Conservation (phyloP, 495 filamentous ascomycete genomes). For the Podospora fimiseda region DNA sequence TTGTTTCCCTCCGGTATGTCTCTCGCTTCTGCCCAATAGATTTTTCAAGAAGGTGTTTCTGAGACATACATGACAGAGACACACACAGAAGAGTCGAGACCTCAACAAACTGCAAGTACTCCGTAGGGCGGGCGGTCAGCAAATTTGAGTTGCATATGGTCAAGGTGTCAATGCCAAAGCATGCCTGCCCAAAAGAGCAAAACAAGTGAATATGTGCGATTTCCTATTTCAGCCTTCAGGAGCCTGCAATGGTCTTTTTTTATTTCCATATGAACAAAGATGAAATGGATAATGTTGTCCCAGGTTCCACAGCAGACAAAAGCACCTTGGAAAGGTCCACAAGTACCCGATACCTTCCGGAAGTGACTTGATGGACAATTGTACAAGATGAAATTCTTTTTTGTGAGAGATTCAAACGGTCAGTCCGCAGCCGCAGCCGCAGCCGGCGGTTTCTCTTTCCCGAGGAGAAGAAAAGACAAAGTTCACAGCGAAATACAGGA, state of each 20-base stretch:
- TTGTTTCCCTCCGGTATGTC: background rate
- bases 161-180: no score
- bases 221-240: background rate
- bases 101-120: background rate
- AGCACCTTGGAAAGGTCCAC: background rate
- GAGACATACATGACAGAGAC: background rate
- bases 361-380: no score
- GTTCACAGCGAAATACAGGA: no score
- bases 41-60: background rate
- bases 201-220: background rate
- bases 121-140: background rate
- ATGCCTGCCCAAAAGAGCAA: background rate
- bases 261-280: background rate
- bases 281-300: background rate
- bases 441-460: background rate
- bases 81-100: background rate
- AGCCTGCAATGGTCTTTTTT: background rate
- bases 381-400: slow-evolving; percentile 1
- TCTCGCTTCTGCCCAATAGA: background rate
- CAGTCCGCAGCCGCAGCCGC: background rate
- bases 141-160: no score
- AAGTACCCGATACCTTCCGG: slow-evolving; percentile 3
- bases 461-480: no score
- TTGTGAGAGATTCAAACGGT: background rate
- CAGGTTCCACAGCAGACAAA: background rate